Conservation (phyloP, 768 basidiomycete genomes). For the Boletus patriciae region DNA sequence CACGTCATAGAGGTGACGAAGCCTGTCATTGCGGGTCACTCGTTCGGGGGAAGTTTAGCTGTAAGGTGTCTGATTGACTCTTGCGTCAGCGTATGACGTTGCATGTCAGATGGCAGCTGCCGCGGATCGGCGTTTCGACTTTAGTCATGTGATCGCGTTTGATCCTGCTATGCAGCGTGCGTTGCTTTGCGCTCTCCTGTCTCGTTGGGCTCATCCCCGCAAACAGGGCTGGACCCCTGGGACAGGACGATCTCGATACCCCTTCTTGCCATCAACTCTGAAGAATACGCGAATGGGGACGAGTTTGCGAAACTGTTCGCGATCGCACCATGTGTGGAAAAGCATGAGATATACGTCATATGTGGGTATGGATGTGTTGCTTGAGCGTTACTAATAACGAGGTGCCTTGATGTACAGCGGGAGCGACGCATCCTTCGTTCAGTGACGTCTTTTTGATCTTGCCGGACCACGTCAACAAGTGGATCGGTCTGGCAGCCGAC, state of each 20-base stretch:
- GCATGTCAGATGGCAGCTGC: constrained; percentile 27
- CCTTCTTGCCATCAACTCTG: constrained; percentile 42
- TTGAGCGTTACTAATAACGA: not conserved
- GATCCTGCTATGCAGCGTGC: constrained; percentile 30
- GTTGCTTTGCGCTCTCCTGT: constrained; percentile 17
- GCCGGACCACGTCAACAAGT: constrained; percentile 28
- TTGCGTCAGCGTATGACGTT: not conserved
- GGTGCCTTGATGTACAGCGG: constrained; percentile 15
- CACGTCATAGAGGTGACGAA: constrained; percentile 16
- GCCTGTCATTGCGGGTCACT: constrained; percentile 34
- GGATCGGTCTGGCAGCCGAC: constrained; percentile 24
- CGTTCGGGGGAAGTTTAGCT: constrained; percentile 33
- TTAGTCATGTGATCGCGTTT: constrained; percentile 28
- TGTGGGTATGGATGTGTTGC: not conserved
- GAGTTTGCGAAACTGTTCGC: constrained; percentile 36
- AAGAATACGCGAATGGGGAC: constrained; percentile 39
- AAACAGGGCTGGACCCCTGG: constrained; percentile 30
- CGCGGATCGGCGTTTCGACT: constrained; percentile 20
- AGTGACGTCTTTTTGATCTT: constrained; percentile 38
- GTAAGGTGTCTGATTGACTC: constrained; percentile 14
- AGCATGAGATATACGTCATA: constrained; percentile 14
- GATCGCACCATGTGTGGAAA: constrained; percentile 21
- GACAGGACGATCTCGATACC: constrained; percentile 29
- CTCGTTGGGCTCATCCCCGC: constrained; percentile 16
- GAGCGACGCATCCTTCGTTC: constrained; percentile 36